Evolutionary conservation across 2,329 filamentous ascomycete species (phyloP), one percentile per base, ranked within the genome.

Genomic region (Sclerotinia subarctica): DNA sequence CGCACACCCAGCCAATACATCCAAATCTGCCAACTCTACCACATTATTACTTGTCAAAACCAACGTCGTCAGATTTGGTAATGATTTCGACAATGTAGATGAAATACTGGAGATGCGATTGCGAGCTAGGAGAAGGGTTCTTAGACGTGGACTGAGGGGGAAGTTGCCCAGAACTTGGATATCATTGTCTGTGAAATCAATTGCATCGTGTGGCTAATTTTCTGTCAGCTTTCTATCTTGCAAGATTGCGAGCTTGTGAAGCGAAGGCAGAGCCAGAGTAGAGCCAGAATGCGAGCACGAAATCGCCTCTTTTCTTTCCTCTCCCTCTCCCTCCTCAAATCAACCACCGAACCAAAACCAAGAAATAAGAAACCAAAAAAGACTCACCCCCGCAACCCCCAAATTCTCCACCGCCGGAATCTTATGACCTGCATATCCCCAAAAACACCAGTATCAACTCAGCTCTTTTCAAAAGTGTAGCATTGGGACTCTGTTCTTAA

Each of bases 181-280:
- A 80, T 97, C 94, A 80, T 99, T 99, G 84, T 99, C 95, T 80
- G 95, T 98, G 76, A 99, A 90, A 82, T 99, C 95, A 84, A 99
- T 96, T 73, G 92, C 89, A 83, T 98, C 95, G 86, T 96, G 93
- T 75, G 94, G 92, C 92, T 96, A 76, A n/a, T n/a, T 10, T 26
- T 44, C 24, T 7, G 46, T 62, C 24, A 62, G 46, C 21, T 51
- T 24, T 13, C 11, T 19, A 13, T 38, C 29, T 60, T 62, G 3
- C 3, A 21, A 62, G 58, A 26, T 47, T 15, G 6, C 11, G 21
- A 60, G 58, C 24, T 47, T n/a, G n/a, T 24, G 32, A 29, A 5
- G 29, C 29, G n/a, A n/a, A 24, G 21, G 19, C 44, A 6, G 21
- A 24, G 26, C 0, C 38, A 42, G 13, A 42, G 5, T 32, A 38